A percentile compares a stretch with the other conserved stretches of the same genome.
These are phyloP conservation scores for Populus davidiana DNA, from an alignment of 345 rosid genomes.

Conservation along the genomic window DNA sequence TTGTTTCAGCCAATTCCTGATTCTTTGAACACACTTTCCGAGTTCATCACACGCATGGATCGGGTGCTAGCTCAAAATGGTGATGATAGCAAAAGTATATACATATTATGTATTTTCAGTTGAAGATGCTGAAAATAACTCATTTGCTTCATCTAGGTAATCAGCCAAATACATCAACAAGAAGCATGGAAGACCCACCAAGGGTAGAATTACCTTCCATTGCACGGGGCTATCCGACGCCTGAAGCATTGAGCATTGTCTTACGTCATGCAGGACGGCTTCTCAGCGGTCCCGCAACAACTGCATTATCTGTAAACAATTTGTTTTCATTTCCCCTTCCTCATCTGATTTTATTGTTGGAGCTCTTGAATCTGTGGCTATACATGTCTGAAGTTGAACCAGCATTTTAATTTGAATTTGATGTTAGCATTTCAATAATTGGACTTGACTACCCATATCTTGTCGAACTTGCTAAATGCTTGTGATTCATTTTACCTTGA, in stretches of 20 bases:
- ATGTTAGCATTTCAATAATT: not conserved
- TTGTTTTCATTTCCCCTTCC: not conserved
- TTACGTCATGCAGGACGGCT: constrained; percentile 61
- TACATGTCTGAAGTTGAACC: not conserved
- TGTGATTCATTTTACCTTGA: not conserved
- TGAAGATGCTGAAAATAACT: constrained; percentile 18
- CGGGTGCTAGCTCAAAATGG: constrained; percentile 64
- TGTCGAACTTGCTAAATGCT: not conserved
- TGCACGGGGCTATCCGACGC: constrained; percentile 52
- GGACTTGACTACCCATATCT: not conserved
- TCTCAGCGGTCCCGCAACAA: constrained; percentile 51
- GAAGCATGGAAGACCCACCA: constrained; percentile 31
- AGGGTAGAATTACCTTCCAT: constrained; percentile 49
- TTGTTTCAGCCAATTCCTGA: constrained; percentile 78
- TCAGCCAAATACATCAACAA: constrained; percentile 45
- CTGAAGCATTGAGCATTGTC: constrained; percentile 61
- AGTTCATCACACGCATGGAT: constrained; percentile 75
- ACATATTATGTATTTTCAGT: not conserved
- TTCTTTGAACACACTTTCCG: constrained; percentile 67
- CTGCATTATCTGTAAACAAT: constrained; percentile 62
- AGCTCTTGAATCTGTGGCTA: not conserved
- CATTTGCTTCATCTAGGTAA: constrained; percentile 42
- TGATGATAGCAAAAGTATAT: constrained; percentile 24
- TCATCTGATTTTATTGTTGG: not conserved
- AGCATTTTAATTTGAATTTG: not conserved